These are phyloP conservation scores for Hypomontagnella monticulosa DNA, from an alignment of 495 filamentous ascomycete genomes.

Conservation along the genomic window DNA sequence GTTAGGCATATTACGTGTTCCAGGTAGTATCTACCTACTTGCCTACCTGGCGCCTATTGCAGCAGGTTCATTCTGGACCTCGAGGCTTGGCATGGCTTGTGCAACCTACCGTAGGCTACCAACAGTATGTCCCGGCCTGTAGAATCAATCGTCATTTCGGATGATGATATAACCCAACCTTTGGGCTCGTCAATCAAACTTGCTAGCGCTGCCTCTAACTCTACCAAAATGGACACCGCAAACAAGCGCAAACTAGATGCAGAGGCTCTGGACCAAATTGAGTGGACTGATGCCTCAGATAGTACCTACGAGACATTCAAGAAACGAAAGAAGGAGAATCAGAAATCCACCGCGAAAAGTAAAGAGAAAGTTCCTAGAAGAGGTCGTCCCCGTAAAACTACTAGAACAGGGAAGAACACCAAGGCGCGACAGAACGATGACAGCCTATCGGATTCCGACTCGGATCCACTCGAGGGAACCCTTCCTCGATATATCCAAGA, in stretches of 20 bases:
- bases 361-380: conserved; percentile 28
- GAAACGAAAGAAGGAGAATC: conserved; percentile 30
- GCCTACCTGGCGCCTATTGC: too few species aligned
- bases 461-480: conserved; percentile 11
- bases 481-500: conserved; percentile 60
- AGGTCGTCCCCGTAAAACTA: conserved; percentile 17
- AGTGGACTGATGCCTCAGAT: conserved; percentile 41
- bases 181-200: conserved; percentile 25
- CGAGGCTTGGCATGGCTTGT: conserved; percentile 8
- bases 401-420: conserved; percentile 7
- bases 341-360: conserved; percentile 18
- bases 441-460: conserved; percentile 29
- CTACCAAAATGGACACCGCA: background rate
- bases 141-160: conserved; percentile 34
- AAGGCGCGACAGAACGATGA: conserved; percentile 26
- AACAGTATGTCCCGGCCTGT: conserved; percentile 26
- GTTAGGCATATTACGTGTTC: too few species aligned
- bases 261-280: conserved; percentile 17
- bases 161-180: conserved; percentile 41
- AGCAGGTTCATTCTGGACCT: background rate
- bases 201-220: background rate
- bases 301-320: conserved; percentile 27
- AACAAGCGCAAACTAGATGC: conserved; percentile 36
- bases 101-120: background rate
- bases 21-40: too few species aligned